Conservation (phyloP, 2,329 filamentous ascomycete genomes). For the Xylariaceae sp. region DNA sequence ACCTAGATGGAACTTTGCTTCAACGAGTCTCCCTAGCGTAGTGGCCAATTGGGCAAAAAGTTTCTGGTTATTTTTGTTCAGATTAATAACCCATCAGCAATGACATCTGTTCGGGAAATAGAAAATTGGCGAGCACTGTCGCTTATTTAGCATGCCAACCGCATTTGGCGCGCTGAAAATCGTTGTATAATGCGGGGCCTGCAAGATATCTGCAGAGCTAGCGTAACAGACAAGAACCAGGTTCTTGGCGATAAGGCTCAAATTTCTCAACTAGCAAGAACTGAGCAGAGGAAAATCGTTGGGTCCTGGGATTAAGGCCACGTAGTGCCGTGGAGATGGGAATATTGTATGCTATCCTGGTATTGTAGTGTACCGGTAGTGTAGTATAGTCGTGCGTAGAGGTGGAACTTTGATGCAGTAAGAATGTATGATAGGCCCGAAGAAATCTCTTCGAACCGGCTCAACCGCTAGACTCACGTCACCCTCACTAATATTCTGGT, state of each 20-base stretch:
- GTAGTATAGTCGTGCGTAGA: conserved; percentile 1
- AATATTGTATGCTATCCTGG: no score
- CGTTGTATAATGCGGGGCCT: conserved; percentile 16
- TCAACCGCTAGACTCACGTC: not conserved
- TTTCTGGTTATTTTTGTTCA: not conserved
- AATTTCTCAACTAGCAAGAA: no score
- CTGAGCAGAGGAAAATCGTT: no score
- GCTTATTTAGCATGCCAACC: conserved; percentile 2
- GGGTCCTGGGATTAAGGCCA: conserved; percentile 5
- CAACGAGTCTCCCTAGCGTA: no score
- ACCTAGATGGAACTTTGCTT: not conserved
- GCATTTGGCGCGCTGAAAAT: conserved; percentile 22
- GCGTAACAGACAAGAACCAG: conserved; percentile 1
- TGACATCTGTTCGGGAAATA: not conserved
- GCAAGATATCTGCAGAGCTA: conserved; percentile 2
- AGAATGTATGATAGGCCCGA: conserved; percentile 9
- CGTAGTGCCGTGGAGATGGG: conserved; percentile 14
- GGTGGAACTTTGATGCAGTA: conserved; percentile 9
- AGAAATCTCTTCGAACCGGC: not conserved
- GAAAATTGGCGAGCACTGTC: not conserved
- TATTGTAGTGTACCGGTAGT: no score
- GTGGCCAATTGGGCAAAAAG: no score
- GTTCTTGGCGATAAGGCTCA: conserved; percentile 9
- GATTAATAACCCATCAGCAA: not conserved
- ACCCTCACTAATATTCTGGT: not conserved